Evolutionary conservation across 805 yeast species (phyloP).

Genomic region (Myxozyma lipomycoides): DNA sequence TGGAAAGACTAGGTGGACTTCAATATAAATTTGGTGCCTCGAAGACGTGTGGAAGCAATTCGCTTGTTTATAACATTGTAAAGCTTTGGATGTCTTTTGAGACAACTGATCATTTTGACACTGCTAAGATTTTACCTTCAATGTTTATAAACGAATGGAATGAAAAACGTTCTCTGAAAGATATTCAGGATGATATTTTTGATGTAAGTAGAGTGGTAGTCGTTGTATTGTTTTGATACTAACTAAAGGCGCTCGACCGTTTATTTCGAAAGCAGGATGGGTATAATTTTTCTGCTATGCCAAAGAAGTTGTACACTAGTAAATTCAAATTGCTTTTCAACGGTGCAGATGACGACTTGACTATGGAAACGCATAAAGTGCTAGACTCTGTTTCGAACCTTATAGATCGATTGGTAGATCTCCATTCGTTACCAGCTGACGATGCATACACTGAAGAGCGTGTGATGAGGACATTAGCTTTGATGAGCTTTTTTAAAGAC

Average conservation of each 20-base stretch:
- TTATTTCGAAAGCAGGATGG: slow-evolving; percentile 49
- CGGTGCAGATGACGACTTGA: slow-evolving; percentile 58
- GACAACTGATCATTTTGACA: slow-evolving; percentile 54
- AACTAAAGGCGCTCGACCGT: slow-evolving; percentile 47
- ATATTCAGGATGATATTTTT: slow-evolving; percentile 14
- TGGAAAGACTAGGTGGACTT: slow-evolving; percentile 61
- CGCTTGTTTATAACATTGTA: slow-evolving; percentile 53
- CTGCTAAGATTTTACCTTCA: slow-evolving; percentile 67
- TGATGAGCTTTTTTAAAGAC: slow-evolving; percentile 70
- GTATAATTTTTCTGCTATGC: slow-evolving; percentile 54
- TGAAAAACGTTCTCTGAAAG: slow-evolving; percentile 37
- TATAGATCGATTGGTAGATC: slow-evolving; percentile 59
- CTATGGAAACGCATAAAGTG: slow-evolving; percentile 43
- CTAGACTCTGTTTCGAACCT: slow-evolving; percentile 46
- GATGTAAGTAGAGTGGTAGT: slow-evolving; percentile 23
- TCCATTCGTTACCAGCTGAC: slow-evolving; percentile 70
- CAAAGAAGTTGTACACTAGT: slow-evolving; percentile 35
- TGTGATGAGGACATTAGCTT: slow-evolving; percentile 70
- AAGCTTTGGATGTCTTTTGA: slow-evolving; percentile 67
- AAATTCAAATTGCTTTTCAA: slow-evolving; percentile 44
- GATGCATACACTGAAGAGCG: slow-evolving; percentile 85
- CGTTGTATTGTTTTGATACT: background rate
- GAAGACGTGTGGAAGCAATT: slow-evolving; percentile 1
- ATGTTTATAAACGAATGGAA: slow-evolving; percentile 64
- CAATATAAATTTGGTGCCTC: slow-evolving; percentile 54